These are phyloP conservation scores for Reticulascus tulasneorum DNA, from an alignment of 2,329 filamentous ascomycete genomes.

Conservation along the genomic window DNA sequence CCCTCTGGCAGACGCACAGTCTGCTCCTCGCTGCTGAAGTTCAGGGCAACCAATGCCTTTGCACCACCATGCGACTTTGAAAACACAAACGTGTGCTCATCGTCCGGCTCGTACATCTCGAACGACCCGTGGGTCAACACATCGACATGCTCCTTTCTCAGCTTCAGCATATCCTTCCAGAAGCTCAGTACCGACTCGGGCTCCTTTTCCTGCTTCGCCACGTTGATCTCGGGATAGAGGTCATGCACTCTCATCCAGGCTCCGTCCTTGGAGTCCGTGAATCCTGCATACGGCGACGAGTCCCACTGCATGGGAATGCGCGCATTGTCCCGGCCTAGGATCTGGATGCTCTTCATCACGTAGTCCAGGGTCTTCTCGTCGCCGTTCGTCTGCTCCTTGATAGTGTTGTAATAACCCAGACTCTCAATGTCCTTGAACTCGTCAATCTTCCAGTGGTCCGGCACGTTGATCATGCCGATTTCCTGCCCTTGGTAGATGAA, in stretches of 20 bases:
- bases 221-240: conserved; percentile 52
- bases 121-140: conserved; percentile 61
- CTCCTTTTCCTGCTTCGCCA: conserved; percentile 40
- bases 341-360: conserved; percentile 49
- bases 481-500: conserved; percentile 57
- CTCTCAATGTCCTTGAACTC: conserved; percentile 47
- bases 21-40: conserved; percentile 33
- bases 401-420: conserved; percentile 39
- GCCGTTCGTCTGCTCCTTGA: conserved; percentile 45
- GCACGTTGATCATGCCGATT: conserved; percentile 53
- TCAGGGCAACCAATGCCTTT: conserved; percentile 29
- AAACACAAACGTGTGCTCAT: conserved; percentile 41
- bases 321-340: conserved; percentile 61
- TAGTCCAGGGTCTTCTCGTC: conserved; percentile 37
- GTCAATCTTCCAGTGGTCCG: conserved; percentile 41
- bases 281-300: conserved; percentile 52
- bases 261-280: conserved; percentile 39
- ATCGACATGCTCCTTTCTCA: conserved; percentile 53
- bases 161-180: conserved; percentile 52
- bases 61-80: conserved; percentile 29
- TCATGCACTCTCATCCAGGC: conserved; percentile 62
- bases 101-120: conserved; percentile 43
- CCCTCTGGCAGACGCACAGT: conserved; percentile 15
- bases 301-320: conserved; percentile 69
- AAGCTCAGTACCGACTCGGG: conserved; percentile 51